Conservation (phyloP, 2,329 filamentous ascomycete species). For the Colletotrichum lindemuthianum region DNA sequence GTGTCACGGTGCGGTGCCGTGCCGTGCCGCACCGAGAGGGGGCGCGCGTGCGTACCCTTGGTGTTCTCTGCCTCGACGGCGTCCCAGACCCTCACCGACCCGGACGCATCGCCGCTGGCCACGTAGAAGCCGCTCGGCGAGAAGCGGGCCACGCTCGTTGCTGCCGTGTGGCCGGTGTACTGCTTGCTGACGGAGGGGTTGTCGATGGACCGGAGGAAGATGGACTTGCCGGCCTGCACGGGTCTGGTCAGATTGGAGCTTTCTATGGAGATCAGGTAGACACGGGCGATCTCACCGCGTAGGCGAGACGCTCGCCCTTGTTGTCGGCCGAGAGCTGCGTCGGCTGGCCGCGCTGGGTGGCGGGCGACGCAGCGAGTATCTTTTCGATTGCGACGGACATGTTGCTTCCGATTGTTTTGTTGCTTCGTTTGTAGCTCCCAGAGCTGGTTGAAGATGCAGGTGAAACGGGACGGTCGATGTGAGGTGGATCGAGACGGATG, state of each 20-base stretch:
- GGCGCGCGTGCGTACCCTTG: constrained; percentile 63
- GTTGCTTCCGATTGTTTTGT: constrained; percentile 4
- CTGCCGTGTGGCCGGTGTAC: constrained; percentile 89
- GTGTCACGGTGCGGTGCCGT: background rate
- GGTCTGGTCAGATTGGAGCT: background rate
- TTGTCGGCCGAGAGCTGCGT: constrained; percentile 88
- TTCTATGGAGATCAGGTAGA: background rate
- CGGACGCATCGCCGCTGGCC: constrained; percentile 88
- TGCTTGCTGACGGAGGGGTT: constrained; percentile 85
- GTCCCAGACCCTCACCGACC: constrained; percentile 92
- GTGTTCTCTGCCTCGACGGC: constrained; percentile 84
- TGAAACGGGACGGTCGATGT: background rate
- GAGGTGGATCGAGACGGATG: constrained; percentile 13
- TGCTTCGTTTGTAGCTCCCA: constrained; percentile 3
- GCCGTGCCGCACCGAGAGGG: background rate
- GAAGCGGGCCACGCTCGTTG: constrained; percentile 93
- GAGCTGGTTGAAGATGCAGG: constrained; percentile 1
- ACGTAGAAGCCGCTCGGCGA: constrained; percentile 94
- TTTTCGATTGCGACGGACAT: constrained; percentile 69
- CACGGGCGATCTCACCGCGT: constrained; percentile 74
- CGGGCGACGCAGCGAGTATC: constrained; percentile 87
- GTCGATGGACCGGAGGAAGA: constrained; percentile 96
- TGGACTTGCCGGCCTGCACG: constrained; percentile 87
- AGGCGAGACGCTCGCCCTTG: constrained; percentile 92
- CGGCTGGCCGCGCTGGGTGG: constrained; percentile 78